Base-by-base conservation (phyloP, 2,329 filamentous ascomycete genomes). In the Dothistroma pini region DNA sequence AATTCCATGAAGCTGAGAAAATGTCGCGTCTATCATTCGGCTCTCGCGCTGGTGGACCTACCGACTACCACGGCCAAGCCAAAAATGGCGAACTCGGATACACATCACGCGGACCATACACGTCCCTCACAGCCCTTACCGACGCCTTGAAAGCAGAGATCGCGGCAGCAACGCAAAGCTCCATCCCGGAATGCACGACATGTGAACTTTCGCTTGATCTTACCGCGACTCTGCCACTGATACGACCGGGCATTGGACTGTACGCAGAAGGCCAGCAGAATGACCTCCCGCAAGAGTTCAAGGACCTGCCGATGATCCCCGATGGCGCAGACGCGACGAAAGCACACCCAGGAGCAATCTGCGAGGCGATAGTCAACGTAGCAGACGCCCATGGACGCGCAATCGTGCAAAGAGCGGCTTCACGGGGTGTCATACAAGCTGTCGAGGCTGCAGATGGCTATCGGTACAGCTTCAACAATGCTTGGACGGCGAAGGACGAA, bases 381-480 rank as follows among this genome's bases (percentile, higher is more conserved):
- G 31, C 53, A 25, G 74, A 79, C 56, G 69, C 74, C n/a, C 75
- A 75, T 56, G 72, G 75, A 22, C 76, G 76, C 60, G 75, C 77
- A 74, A 77, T 75, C 48, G 76, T 76, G 65, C 79, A 81, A 66
- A 70, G 78, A 29, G 78, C 78, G 44, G 78, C 80, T 49, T 78
- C 78, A 19, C 78, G 79, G 65, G 76, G 75, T 60, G 74, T 78
- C 60, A 73, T 80, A 31, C 74, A 78, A 58, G 68, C 75, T 14
- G 76, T 80, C 50, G 76, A 80, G 65, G 69, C 70, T n/a, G 71
- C 74, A 21, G 79, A 81, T 66, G 78, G 78, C 59, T 81, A 75
- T 68, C 74, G 76, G 25, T 81, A 81, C 70, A 78, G 74, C 73
- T 80, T 80, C 72, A 79, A 80, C 71, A 80, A 81, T 61, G 78